Evolutionary conservation across 108 stramenopile species (phyloP).

Genomic region (Epithemia pelagica): DNA sequence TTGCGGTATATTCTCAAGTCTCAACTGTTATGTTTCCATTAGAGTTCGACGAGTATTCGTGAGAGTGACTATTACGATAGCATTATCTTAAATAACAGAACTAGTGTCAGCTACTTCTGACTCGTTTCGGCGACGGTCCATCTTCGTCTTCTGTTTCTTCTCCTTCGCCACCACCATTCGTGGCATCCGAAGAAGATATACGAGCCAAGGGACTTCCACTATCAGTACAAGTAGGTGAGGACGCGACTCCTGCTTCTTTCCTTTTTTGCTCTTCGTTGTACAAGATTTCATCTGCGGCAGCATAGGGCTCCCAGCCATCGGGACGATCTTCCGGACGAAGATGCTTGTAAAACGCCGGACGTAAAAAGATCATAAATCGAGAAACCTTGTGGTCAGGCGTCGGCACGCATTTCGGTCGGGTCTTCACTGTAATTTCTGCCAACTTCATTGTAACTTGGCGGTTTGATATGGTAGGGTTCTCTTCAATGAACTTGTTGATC

Average conservation of each 20-base stretch:
- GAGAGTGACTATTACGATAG: too few species aligned
- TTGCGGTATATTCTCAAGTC: too few species aligned
- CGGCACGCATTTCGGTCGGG: conserved; percentile 61
- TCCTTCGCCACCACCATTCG: not conserved
- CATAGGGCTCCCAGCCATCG: conserved; percentile 68
- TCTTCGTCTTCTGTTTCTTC: conserved; percentile 8
- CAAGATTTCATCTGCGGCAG: conserved; percentile 55
- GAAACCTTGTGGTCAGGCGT: conserved; percentile 6
- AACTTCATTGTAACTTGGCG: conserved; percentile 79
- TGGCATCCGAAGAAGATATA: not conserved
- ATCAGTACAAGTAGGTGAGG: not conserved
- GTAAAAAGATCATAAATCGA: conserved; percentile 64
- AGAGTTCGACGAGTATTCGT: too few species aligned
- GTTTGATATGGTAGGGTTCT: conserved; percentile 66
- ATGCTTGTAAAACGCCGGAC: conserved; percentile 78
- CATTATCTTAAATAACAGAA: too few species aligned
- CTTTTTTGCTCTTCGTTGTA: conserved; percentile 23
- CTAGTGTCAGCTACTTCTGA: not conserved
- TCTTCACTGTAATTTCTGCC: conserved; percentile 73
- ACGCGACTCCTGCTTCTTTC: not conserved
- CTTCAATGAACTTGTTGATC: conserved; percentile 69
- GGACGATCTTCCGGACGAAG: conserved; percentile 62
- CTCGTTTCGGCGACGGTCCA: not conserved
- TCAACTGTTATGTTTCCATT: too few species aligned
- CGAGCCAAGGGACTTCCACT: not conserved